These are phyloP conservation scores for Hanseniaspora clermontiae DNA, from an alignment of 805 yeast genomes.

Conservation along the genomic window DNA sequence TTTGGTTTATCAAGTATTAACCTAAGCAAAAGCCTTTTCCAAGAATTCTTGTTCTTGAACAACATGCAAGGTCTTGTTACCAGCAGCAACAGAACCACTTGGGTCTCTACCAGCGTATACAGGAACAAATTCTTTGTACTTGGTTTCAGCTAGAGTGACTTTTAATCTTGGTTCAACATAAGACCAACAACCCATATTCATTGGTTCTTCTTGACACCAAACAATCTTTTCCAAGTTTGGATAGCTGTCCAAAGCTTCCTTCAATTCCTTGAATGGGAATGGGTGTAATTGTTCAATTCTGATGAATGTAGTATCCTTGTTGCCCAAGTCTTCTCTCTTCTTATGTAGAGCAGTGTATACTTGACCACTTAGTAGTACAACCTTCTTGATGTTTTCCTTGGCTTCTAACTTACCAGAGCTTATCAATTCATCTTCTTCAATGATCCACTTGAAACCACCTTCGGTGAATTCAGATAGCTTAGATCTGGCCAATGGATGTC, in stretches of 20 bases:
- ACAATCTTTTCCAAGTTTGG: slow-evolving; percentile 78
- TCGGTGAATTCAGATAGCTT: slow-evolving; percentile 72
- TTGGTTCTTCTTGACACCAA: slow-evolving; percentile 98
- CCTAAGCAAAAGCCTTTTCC: slow-evolving; percentile 48
- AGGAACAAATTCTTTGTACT: slow-evolving; percentile 42
- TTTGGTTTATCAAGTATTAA: not conserved
- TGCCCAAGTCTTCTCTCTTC: slow-evolving; percentile 65
- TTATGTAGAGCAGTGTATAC: slow-evolving; percentile 85
- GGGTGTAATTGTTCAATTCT: slow-evolving; percentile 94
- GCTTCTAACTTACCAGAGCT: slow-evolving; percentile 45
- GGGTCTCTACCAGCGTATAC: slow-evolving; percentile 98
- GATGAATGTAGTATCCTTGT: slow-evolving; percentile 75
- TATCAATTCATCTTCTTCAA: slow-evolving; percentile 83
- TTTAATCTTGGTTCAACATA: slow-evolving; percentile 71
- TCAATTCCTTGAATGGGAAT: slow-evolving; percentile 92
- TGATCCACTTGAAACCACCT: slow-evolving; percentile 87
- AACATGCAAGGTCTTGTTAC: slow-evolving; percentile 74
- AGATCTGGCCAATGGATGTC: slow-evolving; percentile 97
- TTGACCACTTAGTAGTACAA: slow-evolving; percentile 82
- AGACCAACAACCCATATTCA: slow-evolving; percentile 88
- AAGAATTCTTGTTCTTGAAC: slow-evolving; percentile 84
- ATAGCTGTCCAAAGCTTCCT: slow-evolving; percentile 68
- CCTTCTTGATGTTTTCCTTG: slow-evolving; percentile 75
- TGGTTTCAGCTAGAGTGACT: slow-evolving; percentile 64
- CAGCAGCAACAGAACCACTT: slow-evolving; percentile 96